These are phyloP conservation scores for Yamadazyma trypodendri DNA, from an alignment of 1,139 yeast genomes.

Conservation along the genomic window DNA sequence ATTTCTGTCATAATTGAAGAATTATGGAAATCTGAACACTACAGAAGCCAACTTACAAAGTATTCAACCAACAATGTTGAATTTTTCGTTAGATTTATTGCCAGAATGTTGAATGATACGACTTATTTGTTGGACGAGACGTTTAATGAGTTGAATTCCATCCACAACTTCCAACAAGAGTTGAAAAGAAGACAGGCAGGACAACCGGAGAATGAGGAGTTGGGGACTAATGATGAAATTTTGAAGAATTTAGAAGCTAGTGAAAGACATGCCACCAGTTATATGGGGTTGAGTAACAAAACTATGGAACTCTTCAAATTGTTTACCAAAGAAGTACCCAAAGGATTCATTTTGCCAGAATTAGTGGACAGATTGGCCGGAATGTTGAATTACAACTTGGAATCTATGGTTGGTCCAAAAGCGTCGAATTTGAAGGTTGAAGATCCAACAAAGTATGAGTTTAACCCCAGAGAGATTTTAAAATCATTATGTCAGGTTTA, in stretches of 20 bases:
- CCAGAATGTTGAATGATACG: constrained; percentile 91
- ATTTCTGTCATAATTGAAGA: constrained; percentile 81
- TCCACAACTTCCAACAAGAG: constrained; percentile 72
- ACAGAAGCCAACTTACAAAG: constrained; percentile 63
- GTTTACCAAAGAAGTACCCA: constrained; percentile 84
- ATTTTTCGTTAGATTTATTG: constrained; percentile 88
- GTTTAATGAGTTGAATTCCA: constrained; percentile 70
- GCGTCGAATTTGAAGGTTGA: constrained; percentile 85
- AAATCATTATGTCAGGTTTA: constrained; percentile 72
- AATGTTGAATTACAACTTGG: constrained; percentile 89
- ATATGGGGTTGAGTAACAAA: constrained; percentile 80
- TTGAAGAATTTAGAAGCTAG: constrained; percentile 54
- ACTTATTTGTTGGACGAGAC: constrained; percentile 92
- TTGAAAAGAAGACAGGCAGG: constrained; percentile 42
- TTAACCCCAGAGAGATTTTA: constrained; percentile 75
- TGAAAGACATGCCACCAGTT: constrained; percentile 77
- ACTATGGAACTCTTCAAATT: constrained; percentile 76
- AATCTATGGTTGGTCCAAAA: constrained; percentile 90
- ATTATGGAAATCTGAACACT: constrained; percentile 73
- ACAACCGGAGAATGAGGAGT: constrained; percentile 33
- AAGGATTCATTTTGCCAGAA: constrained; percentile 83
- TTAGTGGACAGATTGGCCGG: constrained; percentile 92
- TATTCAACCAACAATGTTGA: constrained; percentile 70
- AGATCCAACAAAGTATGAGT: constrained; percentile 79
- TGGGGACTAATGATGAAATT: constrained; percentile 63